phyloP scores from a whole-genome alignment of 805 yeast genomes.

The Candida sithepensis region DNA sequence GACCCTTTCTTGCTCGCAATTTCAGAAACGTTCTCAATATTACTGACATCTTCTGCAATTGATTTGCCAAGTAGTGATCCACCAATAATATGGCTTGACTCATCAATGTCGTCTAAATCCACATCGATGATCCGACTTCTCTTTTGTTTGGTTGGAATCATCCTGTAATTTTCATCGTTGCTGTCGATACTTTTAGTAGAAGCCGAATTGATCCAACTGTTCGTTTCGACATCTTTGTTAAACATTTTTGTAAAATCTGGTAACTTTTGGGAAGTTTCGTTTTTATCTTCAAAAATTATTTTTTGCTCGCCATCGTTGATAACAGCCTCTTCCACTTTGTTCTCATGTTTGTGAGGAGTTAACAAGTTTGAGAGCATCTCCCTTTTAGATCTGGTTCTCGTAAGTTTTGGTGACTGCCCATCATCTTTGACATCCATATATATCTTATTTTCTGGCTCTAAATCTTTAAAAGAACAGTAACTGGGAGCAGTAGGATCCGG shows the following conservation, averaged over 20 bases:
- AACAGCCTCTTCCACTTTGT: background rate
- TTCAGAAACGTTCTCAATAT: background rate
- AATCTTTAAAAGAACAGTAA: background rate
- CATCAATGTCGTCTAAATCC: too few species aligned
- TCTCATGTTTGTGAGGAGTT: background rate
- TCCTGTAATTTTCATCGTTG: too few species aligned
- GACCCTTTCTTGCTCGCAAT: conserved; percentile 3
- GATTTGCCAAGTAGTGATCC: background rate
- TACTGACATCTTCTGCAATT: background rate
- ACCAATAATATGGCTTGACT: too few species aligned
- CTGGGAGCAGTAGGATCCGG: background rate
- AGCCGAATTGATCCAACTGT: too few species aligned
- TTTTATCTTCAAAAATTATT: background rate
- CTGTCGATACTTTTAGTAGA: too few species aligned
- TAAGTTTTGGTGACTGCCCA: background rate
- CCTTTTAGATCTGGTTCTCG: background rate
- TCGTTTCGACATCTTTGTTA: too few species aligned
- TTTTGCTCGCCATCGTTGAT: background rate
- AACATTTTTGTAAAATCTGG: too few species aligned
- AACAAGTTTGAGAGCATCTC: background rate
- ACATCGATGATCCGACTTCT: too few species aligned
- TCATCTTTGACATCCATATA: background rate
- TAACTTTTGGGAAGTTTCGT: too few species aligned
- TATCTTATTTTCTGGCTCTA: background rate
- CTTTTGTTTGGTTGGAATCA: too few species aligned